Evolutionary conservation across 1,284 basidiomycete genomes (phyloP).

Genomic region (Malassezia sympodialis): DNA sequence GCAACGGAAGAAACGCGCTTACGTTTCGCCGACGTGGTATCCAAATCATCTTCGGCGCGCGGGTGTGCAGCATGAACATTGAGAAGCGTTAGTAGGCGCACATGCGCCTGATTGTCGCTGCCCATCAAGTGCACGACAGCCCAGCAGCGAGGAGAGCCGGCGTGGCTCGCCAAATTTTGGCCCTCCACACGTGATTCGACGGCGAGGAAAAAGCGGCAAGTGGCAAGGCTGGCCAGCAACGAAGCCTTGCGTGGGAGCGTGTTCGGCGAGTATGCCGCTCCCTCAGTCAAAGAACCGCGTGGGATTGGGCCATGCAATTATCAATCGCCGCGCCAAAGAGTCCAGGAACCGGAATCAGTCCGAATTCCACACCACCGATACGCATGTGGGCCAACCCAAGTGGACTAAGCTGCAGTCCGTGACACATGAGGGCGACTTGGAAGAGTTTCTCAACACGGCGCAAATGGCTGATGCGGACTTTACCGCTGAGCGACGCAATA

Average conservation of each 20-base stretch:
- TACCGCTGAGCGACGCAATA: constrained; percentile 74
- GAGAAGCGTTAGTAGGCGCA: constrained; percentile 71
- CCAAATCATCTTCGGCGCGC: constrained; percentile 7
- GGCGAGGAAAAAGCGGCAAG: not conserved
- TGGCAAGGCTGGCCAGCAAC: not conserved
- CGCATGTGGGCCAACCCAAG: constrained; percentile 48
- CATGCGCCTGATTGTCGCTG: constrained; percentile 20
- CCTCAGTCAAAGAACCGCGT: constrained; percentile 44
- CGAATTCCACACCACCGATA: constrained; percentile 45
- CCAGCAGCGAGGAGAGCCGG: not conserved
- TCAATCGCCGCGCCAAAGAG: constrained; percentile 42
- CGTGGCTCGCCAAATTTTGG: not conserved
- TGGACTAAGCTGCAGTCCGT: constrained; percentile 64
- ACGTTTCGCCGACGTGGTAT: not conserved
- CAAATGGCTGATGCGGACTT: constrained; percentile 90
- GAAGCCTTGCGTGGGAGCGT: not conserved
- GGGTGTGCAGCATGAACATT: constrained; percentile 68
- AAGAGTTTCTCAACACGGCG: constrained; percentile 91
- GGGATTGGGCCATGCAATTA: constrained; percentile 42
- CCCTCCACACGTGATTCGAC: constrained; percentile 16
- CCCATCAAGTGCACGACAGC: not conserved
- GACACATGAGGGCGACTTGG: constrained; percentile 89
- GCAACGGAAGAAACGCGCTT: not conserved
- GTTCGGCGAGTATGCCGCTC: constrained; percentile 25
- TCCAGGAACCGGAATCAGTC: constrained; percentile 27